These are phyloP conservation scores for Apiosordaria backusii DNA, from an alignment of 495 filamentous ascomycete species.

Conservation along the genomic window DNA sequence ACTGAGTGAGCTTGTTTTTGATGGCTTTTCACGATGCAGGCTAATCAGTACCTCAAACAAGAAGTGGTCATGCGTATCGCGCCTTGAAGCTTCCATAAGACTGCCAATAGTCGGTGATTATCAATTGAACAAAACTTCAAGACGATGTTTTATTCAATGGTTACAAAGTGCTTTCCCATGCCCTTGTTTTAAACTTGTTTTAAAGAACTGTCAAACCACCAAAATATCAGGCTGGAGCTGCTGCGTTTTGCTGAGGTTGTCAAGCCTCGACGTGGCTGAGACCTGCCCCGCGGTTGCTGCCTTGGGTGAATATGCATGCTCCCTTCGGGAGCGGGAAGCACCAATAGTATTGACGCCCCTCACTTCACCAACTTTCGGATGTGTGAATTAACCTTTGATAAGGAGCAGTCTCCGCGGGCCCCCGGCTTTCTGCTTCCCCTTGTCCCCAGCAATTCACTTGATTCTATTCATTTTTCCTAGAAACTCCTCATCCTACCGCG, in stretches of 20 bases:
- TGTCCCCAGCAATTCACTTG: background rate
- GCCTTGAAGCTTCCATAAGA: background rate
- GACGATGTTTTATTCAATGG: too few species aligned
- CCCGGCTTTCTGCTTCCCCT: background rate
- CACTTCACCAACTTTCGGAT: background rate
- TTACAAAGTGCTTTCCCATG: too few species aligned
- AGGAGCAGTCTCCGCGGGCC: background rate
- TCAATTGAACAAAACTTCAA: too few species aligned
- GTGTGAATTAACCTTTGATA: background rate
- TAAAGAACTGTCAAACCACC: too few species aligned
- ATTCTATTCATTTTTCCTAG: background rate
- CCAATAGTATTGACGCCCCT: background rate
- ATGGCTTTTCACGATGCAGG: background rate
- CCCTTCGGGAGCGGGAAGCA: background rate
- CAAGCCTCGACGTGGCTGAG: background rate
- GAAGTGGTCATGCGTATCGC: background rate
- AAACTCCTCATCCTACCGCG: too few species aligned
- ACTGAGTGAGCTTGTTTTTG: too few species aligned
- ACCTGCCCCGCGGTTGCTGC: conserved; percentile 5
- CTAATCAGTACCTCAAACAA: background rate
- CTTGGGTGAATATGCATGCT: background rate
- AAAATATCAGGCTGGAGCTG: background rate
- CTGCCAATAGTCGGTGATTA: too few species aligned
- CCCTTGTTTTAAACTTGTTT: too few species aligned
- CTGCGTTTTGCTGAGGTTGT: background rate